These are phyloP conservation scores for Zygosaccharomyces pseudobailii DNA, from an alignment of 1,139 yeast genomes.

Conservation along the genomic window DNA sequence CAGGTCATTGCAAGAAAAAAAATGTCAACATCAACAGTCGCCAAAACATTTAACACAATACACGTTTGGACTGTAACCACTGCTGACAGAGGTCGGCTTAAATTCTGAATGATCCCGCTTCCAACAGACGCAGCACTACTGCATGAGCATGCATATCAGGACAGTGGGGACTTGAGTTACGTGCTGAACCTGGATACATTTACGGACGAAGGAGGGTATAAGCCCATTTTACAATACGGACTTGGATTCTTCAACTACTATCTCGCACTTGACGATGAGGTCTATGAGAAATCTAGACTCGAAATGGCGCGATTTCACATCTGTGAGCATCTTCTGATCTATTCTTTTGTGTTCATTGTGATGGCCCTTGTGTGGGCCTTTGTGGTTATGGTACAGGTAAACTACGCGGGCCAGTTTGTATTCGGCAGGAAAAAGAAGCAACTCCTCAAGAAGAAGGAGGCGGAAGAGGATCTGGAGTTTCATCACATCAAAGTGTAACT, in stretches of 20 bases:
- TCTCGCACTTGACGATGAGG: slow-evolving; percentile 20
- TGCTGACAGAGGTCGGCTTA: neutral
- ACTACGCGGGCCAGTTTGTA: slow-evolving; percentile 7
- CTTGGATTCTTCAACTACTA: slow-evolving; percentile 35
- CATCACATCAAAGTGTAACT: slow-evolving; percentile 21
- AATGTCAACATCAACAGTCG: slow-evolving; percentile 4
- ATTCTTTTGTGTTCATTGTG: slow-evolving; percentile 16
- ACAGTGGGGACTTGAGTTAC: slow-evolving; percentile 27
- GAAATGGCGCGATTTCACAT: slow-evolving; percentile 22
- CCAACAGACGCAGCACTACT: slow-evolving; percentile 35
- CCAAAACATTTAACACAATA: neutral
- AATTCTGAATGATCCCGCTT: slow-evolving; percentile 28
- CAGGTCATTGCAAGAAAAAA: neutral
- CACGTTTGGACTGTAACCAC: neutral
- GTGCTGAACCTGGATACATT: slow-evolving; percentile 29
- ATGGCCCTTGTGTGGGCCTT: slow-evolving; percentile 18
- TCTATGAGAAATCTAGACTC: slow-evolving; percentile 18
- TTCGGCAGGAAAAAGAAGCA: slow-evolving; percentile 6
- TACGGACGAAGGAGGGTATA: slow-evolving; percentile 29
- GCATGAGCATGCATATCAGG: slow-evolving; percentile 36
- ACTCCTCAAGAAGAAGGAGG: slow-evolving; percentile 13
- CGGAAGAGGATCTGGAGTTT: slow-evolving; percentile 15
- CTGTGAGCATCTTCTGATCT: slow-evolving; percentile 21
- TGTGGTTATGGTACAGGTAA: slow-evolving; percentile 9
- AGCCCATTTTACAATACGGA: slow-evolving; percentile 29